Base-by-base conservation (phyloP, 2,329 filamentous ascomycete species). In the Tolypocladium guangdongense region DNA sequence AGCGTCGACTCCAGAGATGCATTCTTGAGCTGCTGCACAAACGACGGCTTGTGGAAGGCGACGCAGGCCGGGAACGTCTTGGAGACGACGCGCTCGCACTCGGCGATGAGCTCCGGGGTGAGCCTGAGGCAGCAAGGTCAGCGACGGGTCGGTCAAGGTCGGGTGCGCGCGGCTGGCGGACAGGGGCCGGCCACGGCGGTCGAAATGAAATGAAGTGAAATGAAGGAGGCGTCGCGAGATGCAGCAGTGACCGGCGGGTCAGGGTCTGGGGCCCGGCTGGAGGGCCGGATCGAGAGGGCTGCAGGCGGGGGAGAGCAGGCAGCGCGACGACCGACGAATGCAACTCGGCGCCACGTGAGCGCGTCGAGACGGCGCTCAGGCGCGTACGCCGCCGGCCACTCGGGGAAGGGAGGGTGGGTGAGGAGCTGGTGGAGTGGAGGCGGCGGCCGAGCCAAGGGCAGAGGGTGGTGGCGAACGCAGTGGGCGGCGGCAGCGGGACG, bases 31-130 rank as follows among this genome's bases (percentile, higher is more conserved):
- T 82, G 80, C 66, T 81, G 78, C 36, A 83, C 65, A 65, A 82
- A 82, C 2, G 79, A 79, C 8, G 80, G 79, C 68, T 82, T 82
- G 70, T 83, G 80, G 63, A 83, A 83, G 62, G 79, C 80, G 43
- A 83, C 78, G 63, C 78, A 82, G 57, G 80, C 78, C 39, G 80
- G 80, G 60, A 82, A 74, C 16, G 78, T 81, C 71, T 81, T 82
- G 60, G 74, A 76, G 61, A 83, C 77, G 63, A 82, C 78, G 54
- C 79, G 74, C 67, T 83, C 80, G 64, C 78, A 82, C 68, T 83
- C 80, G 58, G 74, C 68, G 56, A 81, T 71, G 56, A 82, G 70
- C 63, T 83, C 80, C 51, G 80, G 78, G 10, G 78, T 81, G 51
- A 83, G 65, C 59, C 72, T 74, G 60, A 50, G 57, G 52, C 45